Base-by-base conservation (phyloP, 2,329 filamentous ascomycete genomes). In the Drechslera avenae region DNA sequence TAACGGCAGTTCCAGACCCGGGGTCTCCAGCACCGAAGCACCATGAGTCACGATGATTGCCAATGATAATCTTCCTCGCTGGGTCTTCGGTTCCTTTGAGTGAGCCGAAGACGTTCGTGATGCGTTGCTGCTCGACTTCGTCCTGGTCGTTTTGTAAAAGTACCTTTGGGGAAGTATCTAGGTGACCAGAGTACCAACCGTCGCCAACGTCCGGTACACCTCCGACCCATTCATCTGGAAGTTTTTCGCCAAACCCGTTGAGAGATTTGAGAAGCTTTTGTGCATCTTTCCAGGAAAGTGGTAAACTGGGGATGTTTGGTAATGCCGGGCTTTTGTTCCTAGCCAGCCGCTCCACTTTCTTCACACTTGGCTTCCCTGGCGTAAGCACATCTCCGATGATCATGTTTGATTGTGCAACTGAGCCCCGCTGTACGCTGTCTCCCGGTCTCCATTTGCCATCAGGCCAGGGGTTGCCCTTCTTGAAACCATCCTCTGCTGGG, bases 31-130 rank as follows among this genome's bases (percentile, higher is more conserved):
- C 90, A 47, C 94, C 94, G 66, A 94, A 90, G 44, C 89, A 89
- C 90, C 91, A 96, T 0, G 91, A 86, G 73, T 99, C 94, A 16
- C 94, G 90, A 69, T 96, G 93, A 73, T 92, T 97, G 43, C 94
- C 94, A 47, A 99, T 83, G 49, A 97, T 87, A 66, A 97, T 86
- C 49, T 87, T 89, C 74, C 96, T 93, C 53, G 89, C 84, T 1
- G 81, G 80, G 68, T 94, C 87, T 74, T 97, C 94, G 50, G 90
- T 80, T n/a, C 94, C 94, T 10, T 81, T 77, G 43, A 99, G 92
- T 46, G 86, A 83, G 26, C 90, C 92, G 64, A 96, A 86, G 0
- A 97, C 85, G 67, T 99, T 99, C 83, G 90, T 96, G 54, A 99
- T 94, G 5, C 87, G 85, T 72, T 96, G 90, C 68, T 88, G 81